Conservation (phyloP, 352 stramenopile species). For the Phytopythium ostracodes region DNA sequence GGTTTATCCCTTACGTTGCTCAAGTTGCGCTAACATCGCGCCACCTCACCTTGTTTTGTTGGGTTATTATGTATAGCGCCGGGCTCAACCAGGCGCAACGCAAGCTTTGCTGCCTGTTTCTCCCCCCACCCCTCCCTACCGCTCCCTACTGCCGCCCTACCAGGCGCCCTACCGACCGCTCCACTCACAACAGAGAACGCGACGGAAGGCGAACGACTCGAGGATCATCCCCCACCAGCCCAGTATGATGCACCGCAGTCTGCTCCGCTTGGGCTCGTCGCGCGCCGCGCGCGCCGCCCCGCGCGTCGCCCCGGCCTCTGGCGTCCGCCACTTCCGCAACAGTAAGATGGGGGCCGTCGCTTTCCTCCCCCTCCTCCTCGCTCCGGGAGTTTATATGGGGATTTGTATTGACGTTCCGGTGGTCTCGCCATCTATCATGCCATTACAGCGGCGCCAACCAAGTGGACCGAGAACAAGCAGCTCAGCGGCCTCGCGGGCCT, state of each 20-base stretch:
- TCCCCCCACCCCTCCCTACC: neutral
- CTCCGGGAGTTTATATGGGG: slow-evolving; percentile 14
- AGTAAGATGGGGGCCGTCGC: slow-evolving; percentile 28
- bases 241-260: slow-evolving; percentile 43
- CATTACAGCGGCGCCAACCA: slow-evolving; percentile 40
- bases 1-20: neutral
- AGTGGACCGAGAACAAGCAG: slow-evolving; percentile 83
- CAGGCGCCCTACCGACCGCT: neutral
- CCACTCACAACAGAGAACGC: slow-evolving; percentile 15
- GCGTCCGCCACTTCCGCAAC: slow-evolving; percentile 72
- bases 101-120: slow-evolving; percentile 1
- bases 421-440: slow-evolving; percentile 11
- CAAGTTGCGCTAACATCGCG: neutral
- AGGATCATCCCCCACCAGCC: neutral
- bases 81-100: slow-evolving; percentile 2
- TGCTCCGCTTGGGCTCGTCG: slow-evolving; percentile 36
- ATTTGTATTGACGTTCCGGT: slow-evolving; percentile 14
- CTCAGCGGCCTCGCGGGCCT: slow-evolving; percentile 53
- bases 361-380: too few species aligned
- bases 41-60: neutral
- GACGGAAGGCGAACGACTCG: slow-evolving; percentile 11
- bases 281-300: slow-evolving; percentile 22
- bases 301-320: slow-evolving; percentile 21
- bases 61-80: neutral
- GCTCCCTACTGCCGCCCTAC: neutral